These are phyloP conservation scores for Sarcocystis neurona DNA, from an alignment of 169 alveolate species.

Conservation along the genomic window DNA sequence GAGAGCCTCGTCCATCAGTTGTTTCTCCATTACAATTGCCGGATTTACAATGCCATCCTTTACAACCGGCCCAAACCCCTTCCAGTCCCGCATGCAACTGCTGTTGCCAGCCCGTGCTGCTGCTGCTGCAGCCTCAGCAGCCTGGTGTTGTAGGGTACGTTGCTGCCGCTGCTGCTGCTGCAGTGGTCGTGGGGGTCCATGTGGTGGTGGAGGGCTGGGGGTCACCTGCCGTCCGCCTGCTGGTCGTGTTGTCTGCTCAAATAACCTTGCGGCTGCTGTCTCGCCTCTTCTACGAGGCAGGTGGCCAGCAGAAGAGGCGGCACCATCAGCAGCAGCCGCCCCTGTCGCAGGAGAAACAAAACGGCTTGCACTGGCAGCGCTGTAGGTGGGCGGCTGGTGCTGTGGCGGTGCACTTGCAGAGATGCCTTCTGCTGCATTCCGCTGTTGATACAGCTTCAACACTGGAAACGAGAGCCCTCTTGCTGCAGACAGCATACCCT, in stretches of 20 bases:
- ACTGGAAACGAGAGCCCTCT: not conserved
- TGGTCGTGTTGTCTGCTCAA: too few species aligned
- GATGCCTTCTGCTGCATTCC: not conserved
- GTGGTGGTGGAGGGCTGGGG: not conserved
- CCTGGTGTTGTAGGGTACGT: slow-evolving; percentile 29
- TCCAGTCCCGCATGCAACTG: slow-evolving; percentile 41
- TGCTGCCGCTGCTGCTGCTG: slow-evolving; percentile 38
- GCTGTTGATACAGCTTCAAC: slow-evolving; percentile 1
- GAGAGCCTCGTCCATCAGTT: slow-evolving; percentile 58
- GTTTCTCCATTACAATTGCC: slow-evolving; percentile 51
- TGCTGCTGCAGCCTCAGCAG: slow-evolving; percentile 25
- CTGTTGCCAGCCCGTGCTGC: slow-evolving; percentile 29
- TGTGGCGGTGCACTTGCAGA: too few species aligned
- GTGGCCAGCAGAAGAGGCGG: not conserved
- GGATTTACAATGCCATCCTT: slow-evolving; percentile 47
- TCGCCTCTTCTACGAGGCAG: slow-evolving; percentile 5
- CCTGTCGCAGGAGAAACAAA: not conserved
- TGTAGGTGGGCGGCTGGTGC: not conserved
- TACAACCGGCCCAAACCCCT: slow-evolving; percentile 17
- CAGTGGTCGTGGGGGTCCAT: slow-evolving; percentile 23
- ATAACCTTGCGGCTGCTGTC: slow-evolving; percentile 29
- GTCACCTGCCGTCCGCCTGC: not conserved
- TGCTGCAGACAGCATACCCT: too few species aligned
- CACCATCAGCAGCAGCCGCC: too few species aligned
- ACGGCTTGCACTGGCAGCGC: not conserved